Percentiles rank a stretch among this genome's conserved stretches.
Evolutionary conservation across 1,139 yeast species (phyloP).

Genomic region (Pneumocystis oryctolagi): DNA sequence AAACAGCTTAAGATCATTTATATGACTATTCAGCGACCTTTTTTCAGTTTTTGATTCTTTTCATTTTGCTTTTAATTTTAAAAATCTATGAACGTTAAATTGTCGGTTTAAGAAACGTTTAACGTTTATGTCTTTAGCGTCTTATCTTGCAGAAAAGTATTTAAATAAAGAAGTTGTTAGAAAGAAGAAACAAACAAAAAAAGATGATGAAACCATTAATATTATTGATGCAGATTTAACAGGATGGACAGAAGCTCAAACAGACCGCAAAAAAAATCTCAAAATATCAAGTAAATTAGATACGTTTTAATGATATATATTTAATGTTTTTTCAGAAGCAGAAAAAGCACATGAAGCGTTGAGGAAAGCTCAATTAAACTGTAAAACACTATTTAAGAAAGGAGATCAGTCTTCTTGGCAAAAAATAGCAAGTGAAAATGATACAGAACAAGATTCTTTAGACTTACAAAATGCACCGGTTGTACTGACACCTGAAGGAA

Average conservation of each 20-base stretch:
- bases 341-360: slow-evolving; percentile 8
- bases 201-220: slow-evolving; percentile 16
- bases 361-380: not conserved
- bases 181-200: slow-evolving; percentile 21
- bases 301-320: not conserved
- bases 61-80: not conserved
- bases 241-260: slow-evolving; percentile 12
- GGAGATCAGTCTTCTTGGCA: slow-evolving; percentile 3
- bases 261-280: slow-evolving; percentile 14
- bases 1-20: not conserved
- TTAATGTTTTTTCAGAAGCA: slow-evolving; percentile 8
- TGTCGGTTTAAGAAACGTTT: not conserved
- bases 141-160: slow-evolving; percentile 39
- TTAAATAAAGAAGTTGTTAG: slow-evolving; percentile 20
- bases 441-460: slow-evolving; percentile 10
- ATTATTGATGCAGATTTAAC: slow-evolving; percentile 19
- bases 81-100: not conserved
- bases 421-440: slow-evolving; percentile 4
- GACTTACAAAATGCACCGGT: slow-evolving; percentile 21
- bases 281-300: not conserved
- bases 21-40: not conserved
- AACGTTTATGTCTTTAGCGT: slow-evolving; percentile 33
- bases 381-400: not conserved
- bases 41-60: not conserved
- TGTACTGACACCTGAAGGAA: slow-evolving; percentile 16